Evolutionary conservation across 2,329 filamentous ascomycete genomes (phyloP), one percentile per base, ranked within the genome.

Genomic region (Claviceps lovelessii): DNA sequence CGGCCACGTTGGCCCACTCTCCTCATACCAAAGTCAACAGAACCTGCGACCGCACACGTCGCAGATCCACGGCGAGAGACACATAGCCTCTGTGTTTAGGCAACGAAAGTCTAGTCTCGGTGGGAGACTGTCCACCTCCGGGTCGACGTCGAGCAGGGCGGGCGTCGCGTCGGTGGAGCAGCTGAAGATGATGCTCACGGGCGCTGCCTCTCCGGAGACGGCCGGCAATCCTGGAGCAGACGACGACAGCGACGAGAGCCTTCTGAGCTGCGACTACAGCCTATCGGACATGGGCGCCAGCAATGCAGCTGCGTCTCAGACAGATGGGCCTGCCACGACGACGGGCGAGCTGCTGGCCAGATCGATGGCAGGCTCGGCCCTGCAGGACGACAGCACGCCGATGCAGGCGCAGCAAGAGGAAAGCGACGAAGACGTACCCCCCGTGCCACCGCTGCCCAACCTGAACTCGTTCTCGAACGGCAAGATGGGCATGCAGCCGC

Each of bases 221-320:
- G 70, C 70, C 2, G 66, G 68, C 10, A 58, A 63, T 5, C 60
- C 59, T 4, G 70, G 68, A 35, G 65, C 66, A n/a, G 72, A 74
- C 23, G 74, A 77, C 52, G 79, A 78, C 56, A 77, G 74, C 54
- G 81, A 75, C 62, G 85, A 88, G 54, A 87, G 83, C 66, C 79
- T 88, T 73, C 77, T 85, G 58, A 86, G 83, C 70, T 85, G 83
- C 59, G 84, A 87, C 55, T 76, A 80, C 59, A 78, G 79, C 48
- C 74, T 79, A n/a, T 86, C 83, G 7, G 84, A 88, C 62, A 69
- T 81, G 23, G 85, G 80, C 44, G 83, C 80, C 65, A 81, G 74
- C 65, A 81, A 79, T 62, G 74, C 61, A 55, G 65, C 61, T 56
- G 58, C 55, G 57, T 62, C 62, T 4, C 51, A 45, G 48, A 23